Evolutionary conservation across 257 asterid species (phyloP).

Genomic region (Nicotiana otophora): DNA sequence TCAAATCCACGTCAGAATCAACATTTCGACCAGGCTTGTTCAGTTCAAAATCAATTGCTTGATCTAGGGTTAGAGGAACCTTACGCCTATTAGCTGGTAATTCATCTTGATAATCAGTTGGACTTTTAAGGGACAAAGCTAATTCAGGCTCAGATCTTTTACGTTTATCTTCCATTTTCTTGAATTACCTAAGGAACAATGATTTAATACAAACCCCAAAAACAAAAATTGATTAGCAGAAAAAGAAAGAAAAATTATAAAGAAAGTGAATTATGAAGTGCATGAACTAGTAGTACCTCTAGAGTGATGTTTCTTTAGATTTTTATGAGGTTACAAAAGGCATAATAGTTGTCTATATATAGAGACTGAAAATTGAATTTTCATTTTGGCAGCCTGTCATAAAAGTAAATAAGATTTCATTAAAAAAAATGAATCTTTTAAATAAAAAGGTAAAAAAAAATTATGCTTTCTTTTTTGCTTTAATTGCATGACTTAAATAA

Average conservation of each 20-base stretch:
- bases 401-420: neutral
- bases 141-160: neutral
- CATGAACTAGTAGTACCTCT: neutral
- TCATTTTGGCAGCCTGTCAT: neutral
- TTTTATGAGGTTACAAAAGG: neutral
- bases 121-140: neutral
- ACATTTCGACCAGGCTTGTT: slow-evolving; percentile 16
- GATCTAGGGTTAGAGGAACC: neutral
- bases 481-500: neutral
- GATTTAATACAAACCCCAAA: neutral
- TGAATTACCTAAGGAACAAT: neutral
- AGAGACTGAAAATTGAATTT: neutral
- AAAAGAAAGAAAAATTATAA: neutral
- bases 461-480: neutral
- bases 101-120: neutral
- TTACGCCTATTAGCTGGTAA: neutral
- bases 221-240: neutral
- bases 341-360: neutral
- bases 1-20: slow-evolving; percentile 10
- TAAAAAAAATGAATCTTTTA: neutral
- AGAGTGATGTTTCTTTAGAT: neutral
- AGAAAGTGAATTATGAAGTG: neutral
- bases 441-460: neutral
- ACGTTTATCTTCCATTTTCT: neutral
- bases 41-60: slow-evolving; percentile 13